Evolutionary conservation across 1,284 basidiomycete genomes (phyloP).

Genomic region (Hymenochaete sp.): DNA sequence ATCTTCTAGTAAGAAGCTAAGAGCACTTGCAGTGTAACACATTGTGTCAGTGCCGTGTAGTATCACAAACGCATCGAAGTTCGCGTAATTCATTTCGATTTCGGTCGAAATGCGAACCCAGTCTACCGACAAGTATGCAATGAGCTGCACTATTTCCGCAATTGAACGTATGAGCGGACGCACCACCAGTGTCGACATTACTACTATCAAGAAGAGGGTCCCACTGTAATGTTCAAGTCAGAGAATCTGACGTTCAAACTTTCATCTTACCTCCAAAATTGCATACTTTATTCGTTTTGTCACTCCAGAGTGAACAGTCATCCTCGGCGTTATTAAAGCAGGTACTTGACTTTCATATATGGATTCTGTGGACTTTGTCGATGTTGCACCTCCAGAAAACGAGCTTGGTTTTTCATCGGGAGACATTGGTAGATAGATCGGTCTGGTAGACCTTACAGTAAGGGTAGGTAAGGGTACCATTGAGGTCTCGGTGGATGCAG

Average conservation of each 20-base stretch:
- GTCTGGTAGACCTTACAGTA: conserved; percentile 61
- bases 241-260: neutral
- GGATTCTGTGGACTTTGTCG: conserved; percentile 44
- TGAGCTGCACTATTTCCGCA: conserved; percentile 15
- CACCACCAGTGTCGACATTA: conserved; percentile 74
- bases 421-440: conserved; percentile 40
- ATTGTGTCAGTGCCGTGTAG: conserved; percentile 93
- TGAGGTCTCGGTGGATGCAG: conserved; percentile 24
- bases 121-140: conserved; percentile 38
- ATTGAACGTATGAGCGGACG: conserved; percentile 18
- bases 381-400: conserved; percentile 28
- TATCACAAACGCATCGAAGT: conserved; percentile 85
- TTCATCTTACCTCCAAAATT: conserved; percentile 54
- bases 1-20: conserved; percentile 86
- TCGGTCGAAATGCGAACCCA: conserved; percentile 87
- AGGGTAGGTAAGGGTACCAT: conserved; percentile 54
- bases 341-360: conserved; percentile 65
- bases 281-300: conserved; percentile 72
- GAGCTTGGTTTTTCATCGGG: conserved; percentile 22
- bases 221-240: conserved; percentile 45
- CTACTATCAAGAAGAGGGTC: conserved; percentile 81
- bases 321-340: conserved; percentile 67
- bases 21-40: conserved; percentile 80
- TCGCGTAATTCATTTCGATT: conserved; percentile 79
- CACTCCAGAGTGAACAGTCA: conserved; percentile 49